A percentile compares a stretch with the other conserved stretches of the same genome.
Conservation (phyloP, 208 protist species). For the Leishmania turanica region DNA sequence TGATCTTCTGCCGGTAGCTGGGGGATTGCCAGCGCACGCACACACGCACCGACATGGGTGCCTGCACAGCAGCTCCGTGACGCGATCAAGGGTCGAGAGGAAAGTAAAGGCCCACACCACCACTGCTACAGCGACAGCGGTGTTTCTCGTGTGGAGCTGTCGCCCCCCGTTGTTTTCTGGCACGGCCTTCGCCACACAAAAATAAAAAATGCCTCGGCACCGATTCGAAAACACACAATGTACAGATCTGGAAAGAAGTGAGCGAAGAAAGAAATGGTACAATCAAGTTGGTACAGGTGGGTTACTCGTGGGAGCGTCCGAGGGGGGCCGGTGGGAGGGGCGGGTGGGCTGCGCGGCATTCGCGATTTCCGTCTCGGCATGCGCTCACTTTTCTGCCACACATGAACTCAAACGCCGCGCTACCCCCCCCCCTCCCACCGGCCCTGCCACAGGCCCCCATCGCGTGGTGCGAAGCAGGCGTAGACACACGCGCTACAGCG, state of each 20-base stretch:
- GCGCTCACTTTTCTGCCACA: neutral
- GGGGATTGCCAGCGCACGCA: neutral
- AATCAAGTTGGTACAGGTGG: neutral
- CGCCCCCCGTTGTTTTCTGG: neutral
- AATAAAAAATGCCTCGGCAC: neutral
- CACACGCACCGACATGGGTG: neutral
- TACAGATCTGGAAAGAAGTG: neutral
- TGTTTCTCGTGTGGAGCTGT: neutral
- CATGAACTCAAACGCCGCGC: neutral
- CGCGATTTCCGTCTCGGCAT: neutral
- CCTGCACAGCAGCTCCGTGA: neutral
- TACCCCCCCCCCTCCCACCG: neutral
- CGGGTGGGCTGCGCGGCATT: neutral
- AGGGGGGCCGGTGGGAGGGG: neutral
- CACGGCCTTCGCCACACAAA: neutral
- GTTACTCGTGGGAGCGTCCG: neutral
- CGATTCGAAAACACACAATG: slow-evolving; percentile 9
- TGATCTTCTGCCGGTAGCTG: neutral
- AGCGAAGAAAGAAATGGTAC: slow-evolving; percentile 16
- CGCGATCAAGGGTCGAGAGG: neutral
- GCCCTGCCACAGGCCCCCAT: neutral
- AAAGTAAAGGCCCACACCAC: neutral
- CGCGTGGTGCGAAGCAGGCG: neutral
- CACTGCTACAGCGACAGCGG: neutral
- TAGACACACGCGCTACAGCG: neutral